These are phyloP conservation scores for Rhododendron mucronatum DNA, from an alignment of 148 eudicot genomes.

Conservation along the genomic window DNA sequence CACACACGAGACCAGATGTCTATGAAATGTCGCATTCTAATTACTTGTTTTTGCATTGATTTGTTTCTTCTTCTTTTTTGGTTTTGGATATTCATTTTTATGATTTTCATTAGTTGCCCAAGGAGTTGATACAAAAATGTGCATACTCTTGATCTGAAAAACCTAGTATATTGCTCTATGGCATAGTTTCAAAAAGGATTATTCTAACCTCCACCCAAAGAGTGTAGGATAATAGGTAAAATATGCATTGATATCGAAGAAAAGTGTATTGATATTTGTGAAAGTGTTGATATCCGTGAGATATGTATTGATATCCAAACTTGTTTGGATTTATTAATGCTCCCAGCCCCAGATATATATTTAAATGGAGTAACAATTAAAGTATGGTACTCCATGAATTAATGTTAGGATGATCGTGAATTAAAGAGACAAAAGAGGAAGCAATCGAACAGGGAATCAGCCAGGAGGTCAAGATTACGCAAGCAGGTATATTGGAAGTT, in stretches of 20 bases:
- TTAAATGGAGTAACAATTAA: background rate
- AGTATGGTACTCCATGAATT: background rate
- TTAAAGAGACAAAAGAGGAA: slow-evolving; percentile 86
- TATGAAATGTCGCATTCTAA: background rate
- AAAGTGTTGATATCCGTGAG: too few relatives aligned
- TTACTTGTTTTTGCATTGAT: background rate
- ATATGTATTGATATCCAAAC: too few relatives aligned
- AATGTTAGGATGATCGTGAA: slow-evolving; percentile 80
- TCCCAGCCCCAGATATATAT: too few relatives aligned
- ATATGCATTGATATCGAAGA: too few relatives aligned
- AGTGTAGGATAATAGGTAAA: too few relatives aligned
- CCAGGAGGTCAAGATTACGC: slow-evolving; percentile 91
- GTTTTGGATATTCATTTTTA: background rate
- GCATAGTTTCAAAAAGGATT: background rate
- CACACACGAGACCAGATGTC: background rate
- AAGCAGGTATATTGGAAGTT: slow-evolving; percentile 64
- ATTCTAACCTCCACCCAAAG: too few relatives aligned
- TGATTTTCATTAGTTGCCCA: background rate
- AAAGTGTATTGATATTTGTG: too few relatives aligned
- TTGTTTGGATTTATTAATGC: too few relatives aligned
- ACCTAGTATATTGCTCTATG: background rate
- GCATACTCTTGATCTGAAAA: background rate
- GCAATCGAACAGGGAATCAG: slow-evolving; percentile 96
- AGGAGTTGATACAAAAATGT: background rate
- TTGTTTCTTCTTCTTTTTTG: background rate